Evolutionary conservation across 2,329 filamentous ascomycete species (phyloP).

Genomic region (Emydomyces testavorans): DNA sequence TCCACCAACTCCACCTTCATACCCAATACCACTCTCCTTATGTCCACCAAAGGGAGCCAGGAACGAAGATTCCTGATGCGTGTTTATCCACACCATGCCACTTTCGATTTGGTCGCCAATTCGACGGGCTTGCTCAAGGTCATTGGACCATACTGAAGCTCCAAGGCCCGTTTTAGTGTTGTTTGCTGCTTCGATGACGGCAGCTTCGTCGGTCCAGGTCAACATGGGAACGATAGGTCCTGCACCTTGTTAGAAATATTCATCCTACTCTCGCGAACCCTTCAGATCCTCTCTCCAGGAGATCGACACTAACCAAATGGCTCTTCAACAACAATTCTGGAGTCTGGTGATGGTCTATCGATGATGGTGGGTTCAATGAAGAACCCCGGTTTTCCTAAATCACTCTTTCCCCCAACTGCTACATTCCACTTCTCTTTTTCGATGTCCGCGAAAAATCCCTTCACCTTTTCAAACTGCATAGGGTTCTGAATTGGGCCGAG

Average conservation of each 20-base stretch:
- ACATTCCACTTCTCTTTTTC: conserved; percentile 44
- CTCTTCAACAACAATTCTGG: conserved; percentile 47
- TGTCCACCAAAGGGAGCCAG: conserved; percentile 40
- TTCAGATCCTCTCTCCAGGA: not conserved
- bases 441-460: conserved; percentile 46
- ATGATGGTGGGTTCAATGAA: conserved; percentile 51
- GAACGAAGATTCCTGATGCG: conserved; percentile 25
- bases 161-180: conserved; percentile 44
- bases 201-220: conserved; percentile 50
- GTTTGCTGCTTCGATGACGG: conserved; percentile 48
- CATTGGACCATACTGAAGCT: conserved; percentile 47
- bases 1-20: conserved; percentile 37
- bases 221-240: conserved; percentile 53
- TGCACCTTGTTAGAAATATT: conserved; percentile 16
- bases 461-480: conserved; percentile 53
- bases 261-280: not conserved
- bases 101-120: conserved; percentile 47
- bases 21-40: conserved; percentile 43
- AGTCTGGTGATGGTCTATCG: conserved; percentile 45
- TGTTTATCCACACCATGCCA: conserved; percentile 51
- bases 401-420: conserved; percentile 38
- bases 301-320: conserved; percentile 42
- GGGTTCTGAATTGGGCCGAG: conserved; percentile 53
- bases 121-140: conserved; percentile 40
- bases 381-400: conserved; percentile 36